Evolutionary conservation across 768 basidiomycete genomes (phyloP), one percentile per base, ranked within the genome.

Genomic region (Mycena floridula): DNA sequence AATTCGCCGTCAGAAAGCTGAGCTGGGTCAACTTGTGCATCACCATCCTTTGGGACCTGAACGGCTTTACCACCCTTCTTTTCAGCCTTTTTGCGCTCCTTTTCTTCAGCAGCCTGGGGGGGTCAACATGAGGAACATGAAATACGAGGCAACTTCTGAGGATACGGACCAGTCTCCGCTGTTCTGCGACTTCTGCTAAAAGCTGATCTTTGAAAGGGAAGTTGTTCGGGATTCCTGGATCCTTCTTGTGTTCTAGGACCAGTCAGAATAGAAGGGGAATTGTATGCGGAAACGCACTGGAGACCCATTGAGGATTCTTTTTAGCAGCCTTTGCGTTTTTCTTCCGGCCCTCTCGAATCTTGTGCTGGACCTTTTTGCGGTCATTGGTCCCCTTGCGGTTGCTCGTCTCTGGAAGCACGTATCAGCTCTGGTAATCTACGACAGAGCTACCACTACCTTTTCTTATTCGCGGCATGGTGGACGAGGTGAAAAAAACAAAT

Each of bases 151-250:
- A n/a, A 22, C 35, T 39, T 15, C 2, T 37, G 30, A 43, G 24
- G 32, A 16, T 11, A 62, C 76, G 55, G 55, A 92, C 91, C 50
- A 72, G 64, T 56, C 87, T 73, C 50, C 91, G 81, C 58, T 89
- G 76, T 54, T 88, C 87, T 37, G 84, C 83, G 42, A 95, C 76
- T 56, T 97, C 93, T 4, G 91, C 93, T 23, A 97, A 69, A 50
- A 97, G 85, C 63, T 91, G 83, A 56, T 94, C 93, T 65, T 95
- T 97, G 74, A 84, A 93, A 4, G 90, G 92, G 66, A 92, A 92
- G 47, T 81, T 82, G 64, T 87, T 94, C 6, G 93, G 93, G 52
- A 96, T 92, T 37, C 93, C 93, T 24, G 88, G 90, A 61, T 97
- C 93, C 62, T 90, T 93, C 56, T 79, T 74, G 49, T 82, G 79